Evolutionary conservation across 2,329 filamentous ascomycete genomes (phyloP), one percentile per base, ranked within the genome.

Genomic region (Fusarium torulosum): DNA sequence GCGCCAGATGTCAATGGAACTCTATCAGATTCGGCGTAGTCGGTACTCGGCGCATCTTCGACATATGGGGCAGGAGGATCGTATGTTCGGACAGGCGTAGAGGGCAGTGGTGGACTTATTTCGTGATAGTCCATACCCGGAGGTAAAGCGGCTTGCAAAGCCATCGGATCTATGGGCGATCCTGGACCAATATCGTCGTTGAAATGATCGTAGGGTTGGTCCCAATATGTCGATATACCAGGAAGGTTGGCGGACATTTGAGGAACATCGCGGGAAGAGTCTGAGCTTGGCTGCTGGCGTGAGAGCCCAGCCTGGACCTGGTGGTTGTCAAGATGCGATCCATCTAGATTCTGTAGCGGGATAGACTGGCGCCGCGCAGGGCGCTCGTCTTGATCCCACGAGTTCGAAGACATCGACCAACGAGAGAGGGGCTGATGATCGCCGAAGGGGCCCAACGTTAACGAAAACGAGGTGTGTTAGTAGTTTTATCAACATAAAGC

Each of bases 281-380:
- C 44, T 19, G 54, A 57, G 15, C 59, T 35, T 20, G 51, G 51
- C 20, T 67, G 62, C 27, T 66, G 63, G 8, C 42, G 51, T 20
- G 59, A 43, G 19, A 57, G 56, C 31, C 57, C 66, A 37, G 53
- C 44, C 25, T 59, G 59, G 21, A 58, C 38, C 37, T 65, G 49
- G 35, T 61, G 46, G 40, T 57, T 47, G 27, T 64, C 59, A 31
- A 60, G 60, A 27, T 67, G 59, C 14, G 71, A 53, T 31, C 67
- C 66, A 54, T 77, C 76, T 35, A 92, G 81, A 71, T 90, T 86
- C 77, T 89, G 89, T 59, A 95, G 82, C 61, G 91, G 91, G 79
- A 96, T 94, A 65, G 90, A 90, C 73, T 69, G 75, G 53, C 70
- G 74, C 58, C 70, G 72, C 50, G 59, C 59, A 55, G 70, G 62